These are phyloP conservation scores for Trichoderma sp. DNA, from an alignment of 2,329 filamentous ascomycete species.

Conservation along the genomic window DNA sequence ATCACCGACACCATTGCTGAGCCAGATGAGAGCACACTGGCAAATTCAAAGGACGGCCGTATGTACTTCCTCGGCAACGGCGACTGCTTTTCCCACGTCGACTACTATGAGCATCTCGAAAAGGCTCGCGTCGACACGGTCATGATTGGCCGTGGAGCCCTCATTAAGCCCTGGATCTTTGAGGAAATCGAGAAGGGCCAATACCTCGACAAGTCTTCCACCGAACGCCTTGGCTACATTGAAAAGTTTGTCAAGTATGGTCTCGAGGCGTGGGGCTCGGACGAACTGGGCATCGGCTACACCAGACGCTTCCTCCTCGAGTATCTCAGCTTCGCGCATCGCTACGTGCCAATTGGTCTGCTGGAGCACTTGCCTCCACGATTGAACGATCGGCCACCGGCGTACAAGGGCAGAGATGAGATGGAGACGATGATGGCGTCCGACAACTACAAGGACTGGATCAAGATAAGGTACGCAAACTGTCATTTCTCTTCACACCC, in stretches of 20 bases:
- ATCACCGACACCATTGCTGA: constrained; percentile 76
- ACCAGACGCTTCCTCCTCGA: constrained; percentile 92
- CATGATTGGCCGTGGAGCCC: constrained; percentile 93
- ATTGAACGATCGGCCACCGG: constrained; percentile 86
- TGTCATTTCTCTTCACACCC: neutral
- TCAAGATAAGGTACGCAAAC: constrained; percentile 84
- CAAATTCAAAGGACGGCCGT: constrained; percentile 64
- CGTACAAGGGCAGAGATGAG: constrained; percentile 81
- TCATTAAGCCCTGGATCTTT: constrained; percentile 98
- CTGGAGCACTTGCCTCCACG: constrained; percentile 85
- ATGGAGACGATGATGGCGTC: constrained; percentile 92
- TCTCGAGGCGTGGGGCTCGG: constrained; percentile 91
- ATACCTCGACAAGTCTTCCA: constrained; percentile 92
- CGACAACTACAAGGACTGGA: constrained; percentile 94
- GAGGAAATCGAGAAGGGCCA: constrained; percentile 92
- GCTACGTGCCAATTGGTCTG: constrained; percentile 88
- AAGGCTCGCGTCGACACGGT: constrained; percentile 84
- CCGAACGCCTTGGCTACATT: constrained; percentile 80
- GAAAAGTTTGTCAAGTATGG: constrained; percentile 91
- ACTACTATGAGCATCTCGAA: constrained; percentile 78
- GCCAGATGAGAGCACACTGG: constrained; percentile 71
- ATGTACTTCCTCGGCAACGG: constrained; percentile 96
- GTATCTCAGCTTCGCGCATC: constrained; percentile 90
- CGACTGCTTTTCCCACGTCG: constrained; percentile 89
- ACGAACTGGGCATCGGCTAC: constrained; percentile 89